Conservation (phyloP, 2,329 filamentous ascomycete genomes). For the Aspergillus sergii region DNA sequence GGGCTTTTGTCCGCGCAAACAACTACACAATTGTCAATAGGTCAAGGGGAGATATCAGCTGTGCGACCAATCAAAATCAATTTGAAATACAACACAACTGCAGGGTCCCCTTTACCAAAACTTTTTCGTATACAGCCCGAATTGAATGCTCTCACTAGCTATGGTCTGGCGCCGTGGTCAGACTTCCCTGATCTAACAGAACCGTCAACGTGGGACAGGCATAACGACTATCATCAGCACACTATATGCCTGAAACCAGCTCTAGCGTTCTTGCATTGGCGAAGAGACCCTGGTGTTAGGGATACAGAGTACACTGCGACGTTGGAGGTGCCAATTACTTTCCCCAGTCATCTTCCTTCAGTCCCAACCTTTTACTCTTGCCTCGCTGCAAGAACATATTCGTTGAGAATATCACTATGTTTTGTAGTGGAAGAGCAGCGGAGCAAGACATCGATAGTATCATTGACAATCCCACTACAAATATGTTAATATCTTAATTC, state of each 20-base stretch:
- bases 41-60: background rate
- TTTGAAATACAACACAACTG: conserved; percentile 13
- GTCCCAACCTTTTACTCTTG: conserved; percentile 21
- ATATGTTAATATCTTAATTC: conserved; percentile 1
- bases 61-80: conserved; percentile 4
- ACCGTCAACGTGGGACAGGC: conserved; percentile 9
- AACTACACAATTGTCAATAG: background rate
- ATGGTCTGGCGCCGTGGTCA: conserved; percentile 13
- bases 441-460: background rate
- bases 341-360: conserved; percentile 5
- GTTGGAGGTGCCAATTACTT: conserved; percentile 1
- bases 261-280: conserved; percentile 2
- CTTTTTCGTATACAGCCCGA: conserved; percentile 9
- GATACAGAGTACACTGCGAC: conserved; percentile 6
- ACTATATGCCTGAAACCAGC: background rate
- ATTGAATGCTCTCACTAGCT: conserved; percentile 20
- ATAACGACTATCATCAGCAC: conserved; percentile 3
- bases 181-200: conserved; percentile 17
- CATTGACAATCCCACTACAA: conserved; percentile 3
- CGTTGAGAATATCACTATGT: conserved; percentile 10
- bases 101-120: conserved; percentile 1
- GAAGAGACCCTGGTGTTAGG: background rate
- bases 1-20: conserved; percentile 10
- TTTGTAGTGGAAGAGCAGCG: conserved; percentile 1
- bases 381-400: conserved; percentile 20